Evolutionary conservation across 2,329 filamentous ascomycete genomes (phyloP), one percentile per base, ranked within the genome.

Genomic region (Stemphylium beticola): DNA sequence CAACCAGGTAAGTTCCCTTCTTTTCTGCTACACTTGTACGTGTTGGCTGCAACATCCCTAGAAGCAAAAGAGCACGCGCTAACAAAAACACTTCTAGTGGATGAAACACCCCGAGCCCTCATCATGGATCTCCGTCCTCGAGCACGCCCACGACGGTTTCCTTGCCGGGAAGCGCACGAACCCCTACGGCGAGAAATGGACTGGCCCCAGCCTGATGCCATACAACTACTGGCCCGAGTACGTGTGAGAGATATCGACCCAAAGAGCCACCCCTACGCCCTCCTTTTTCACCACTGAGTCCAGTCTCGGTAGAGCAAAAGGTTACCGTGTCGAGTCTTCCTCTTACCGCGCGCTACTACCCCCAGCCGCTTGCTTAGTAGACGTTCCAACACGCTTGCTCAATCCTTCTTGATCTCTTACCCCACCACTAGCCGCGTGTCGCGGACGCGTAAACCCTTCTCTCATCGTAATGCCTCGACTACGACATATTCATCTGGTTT

Each of bases 31-130:
- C 20, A 29, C 31, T n/a, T 18, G n/a, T 17, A 9, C 18, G 6
- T 36, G 14, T 40, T 32, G 33, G 34, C 29, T 22, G 39, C 24
- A 10, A 24, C 34, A 39, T 24, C 24, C 29, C 15, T 9, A 47
- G 37, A 46, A 56, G 48, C 56, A 45, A 51, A 15, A 69, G 57
- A 33, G 20, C 40, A n/a, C 15, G 10, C 15, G 54, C 69, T 75
- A 61, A 74, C 64, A 51, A 11, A 11, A 1, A 41, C 37, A 17
- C n/a, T 41, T 22, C 6, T 45, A 84, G 80, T 85, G 82, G 82
- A 64, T 77, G 39, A 84, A 83, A 63, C 79, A 82, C 53, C 82
- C 82, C 1, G 82, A 84, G 66, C 82, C 82, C 10, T 82, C 80
- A 4, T 83, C 80, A 0, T 85, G 82, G 82, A 75, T 85, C 24